Evolutionary conservation across 768 basidiomycete species (phyloP).

Genomic region (Collybiopsis confluens): DNA sequence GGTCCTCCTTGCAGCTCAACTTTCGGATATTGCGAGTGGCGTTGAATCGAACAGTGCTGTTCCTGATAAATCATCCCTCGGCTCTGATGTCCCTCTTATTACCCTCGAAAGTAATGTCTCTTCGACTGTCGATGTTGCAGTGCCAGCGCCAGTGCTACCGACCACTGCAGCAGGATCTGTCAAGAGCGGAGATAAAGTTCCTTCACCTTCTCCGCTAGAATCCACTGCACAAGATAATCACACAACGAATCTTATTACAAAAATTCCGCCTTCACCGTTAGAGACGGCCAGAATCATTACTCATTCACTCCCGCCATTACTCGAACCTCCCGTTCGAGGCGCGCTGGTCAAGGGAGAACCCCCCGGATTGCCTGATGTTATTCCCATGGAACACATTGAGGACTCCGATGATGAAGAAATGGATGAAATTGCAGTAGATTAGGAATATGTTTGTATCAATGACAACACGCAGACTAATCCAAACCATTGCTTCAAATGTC

Average conservation of each 20-base stretch:
- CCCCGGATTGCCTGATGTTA: not conserved
- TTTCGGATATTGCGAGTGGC: slow-evolving; percentile 60
- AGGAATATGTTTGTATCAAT: too few species aligned
- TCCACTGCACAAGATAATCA: too few species aligned
- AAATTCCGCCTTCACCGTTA: slow-evolving; percentile 17
- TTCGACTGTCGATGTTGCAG: not conserved
- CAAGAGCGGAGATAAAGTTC: too few species aligned
- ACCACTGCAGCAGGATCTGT: not conserved
- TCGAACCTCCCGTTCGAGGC: too few species aligned
- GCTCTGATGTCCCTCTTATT: not conserved
- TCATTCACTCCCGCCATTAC: too few species aligned
- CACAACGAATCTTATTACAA: too few species aligned
- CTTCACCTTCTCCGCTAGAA: too few species aligned
- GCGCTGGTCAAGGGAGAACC: too few species aligned
- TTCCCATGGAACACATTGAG: not conserved
- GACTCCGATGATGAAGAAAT: slow-evolving; percentile 9
- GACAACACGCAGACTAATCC: too few species aligned
- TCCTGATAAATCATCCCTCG: not conserved
- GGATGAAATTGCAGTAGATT: slow-evolving; percentile 4
- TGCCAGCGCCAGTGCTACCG: not conserved
- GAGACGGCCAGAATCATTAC: slow-evolving; percentile 11
- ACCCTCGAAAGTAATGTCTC: not conserved
- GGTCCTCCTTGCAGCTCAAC: slow-evolving; percentile 66
- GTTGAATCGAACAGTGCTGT: not conserved
- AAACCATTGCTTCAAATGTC: too few species aligned